phyloP scores from a whole-genome alignment of 139 green algal species.

The Klebsormidium nitens region DNA sequence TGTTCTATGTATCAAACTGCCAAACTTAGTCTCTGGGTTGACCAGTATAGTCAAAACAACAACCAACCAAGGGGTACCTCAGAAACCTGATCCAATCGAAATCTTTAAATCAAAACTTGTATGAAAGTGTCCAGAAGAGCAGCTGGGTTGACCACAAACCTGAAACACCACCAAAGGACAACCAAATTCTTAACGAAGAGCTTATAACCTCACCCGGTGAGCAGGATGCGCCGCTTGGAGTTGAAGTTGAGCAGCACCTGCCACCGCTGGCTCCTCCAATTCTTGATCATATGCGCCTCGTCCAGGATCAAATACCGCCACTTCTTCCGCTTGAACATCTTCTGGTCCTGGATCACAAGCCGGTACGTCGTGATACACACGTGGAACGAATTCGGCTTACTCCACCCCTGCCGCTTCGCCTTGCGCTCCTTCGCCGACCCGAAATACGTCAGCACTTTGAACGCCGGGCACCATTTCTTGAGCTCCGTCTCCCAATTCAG shows the following conservation, averaged over 20 bases:
- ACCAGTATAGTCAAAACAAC: too few relatives aligned
- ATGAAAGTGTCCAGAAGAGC: too few relatives aligned
- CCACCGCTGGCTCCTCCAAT: constrained; percentile 96
- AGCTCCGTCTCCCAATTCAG: constrained; percentile 99
- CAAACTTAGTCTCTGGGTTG: too few relatives aligned
- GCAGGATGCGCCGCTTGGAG: constrained; percentile 85
- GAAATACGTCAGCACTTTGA: constrained; percentile 99
- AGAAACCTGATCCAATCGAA: too few relatives aligned
- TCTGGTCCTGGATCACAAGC: constrained; percentile 84
- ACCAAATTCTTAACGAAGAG: constrained; percentile 8
- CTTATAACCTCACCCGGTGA: too few relatives aligned
- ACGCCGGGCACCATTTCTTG: constrained; percentile 97
- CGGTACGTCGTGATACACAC: constrained; percentile 99
- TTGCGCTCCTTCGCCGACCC: constrained; percentile 75
- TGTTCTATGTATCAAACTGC: too few relatives aligned
- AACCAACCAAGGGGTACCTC: too few relatives aligned
- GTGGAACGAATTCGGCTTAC: constrained; percentile 95
- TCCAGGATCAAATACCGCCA: constrained; percentile 98
- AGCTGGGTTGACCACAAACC: too few relatives aligned
- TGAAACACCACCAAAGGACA: too few relatives aligned
- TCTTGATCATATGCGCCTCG: constrained; percentile 99
- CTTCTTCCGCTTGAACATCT: constrained; percentile 94
- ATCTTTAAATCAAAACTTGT: too few relatives aligned
- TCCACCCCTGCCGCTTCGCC: constrained; percentile 92
- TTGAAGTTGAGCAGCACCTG: constrained; percentile 97